phyloP scores from a whole-genome alignment of 306 rosid species.

The Urtica urens region DNA sequence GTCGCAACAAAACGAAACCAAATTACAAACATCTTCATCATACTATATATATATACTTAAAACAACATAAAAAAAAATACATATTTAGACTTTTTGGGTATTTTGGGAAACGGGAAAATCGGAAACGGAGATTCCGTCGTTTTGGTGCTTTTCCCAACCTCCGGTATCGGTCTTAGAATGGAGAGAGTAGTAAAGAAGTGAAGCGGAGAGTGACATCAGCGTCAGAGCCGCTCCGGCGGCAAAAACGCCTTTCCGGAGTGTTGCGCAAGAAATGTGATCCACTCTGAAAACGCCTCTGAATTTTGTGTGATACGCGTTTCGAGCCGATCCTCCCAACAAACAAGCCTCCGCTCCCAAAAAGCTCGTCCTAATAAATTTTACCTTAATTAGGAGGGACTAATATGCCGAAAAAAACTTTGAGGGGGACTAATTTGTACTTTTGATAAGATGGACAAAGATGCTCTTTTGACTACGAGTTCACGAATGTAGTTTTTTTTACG shows the following conservation, averaged over 20 bases:
- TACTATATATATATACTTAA: no score
- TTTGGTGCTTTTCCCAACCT: constrained; percentile 80
- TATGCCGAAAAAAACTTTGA: neutral
- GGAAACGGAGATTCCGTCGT: constrained; percentile 66
- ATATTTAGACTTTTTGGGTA: no score
- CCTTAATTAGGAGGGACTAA: constrained; percentile 4
- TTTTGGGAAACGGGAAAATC: no score
- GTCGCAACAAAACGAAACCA: no score
- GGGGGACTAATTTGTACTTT: neutral
- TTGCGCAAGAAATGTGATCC: constrained; percentile 50
- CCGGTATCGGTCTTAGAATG: constrained; percentile 89
- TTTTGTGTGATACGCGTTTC: constrained; percentile 90
- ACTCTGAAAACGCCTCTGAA: constrained; percentile 30
- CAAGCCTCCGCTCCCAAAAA: constrained; percentile 91
- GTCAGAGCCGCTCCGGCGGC: constrained; percentile 90
- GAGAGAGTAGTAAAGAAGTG: constrained; percentile 65
- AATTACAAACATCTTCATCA: no score
- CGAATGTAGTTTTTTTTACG: no score
- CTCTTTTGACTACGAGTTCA: no score
- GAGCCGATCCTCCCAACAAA: constrained; percentile 87
- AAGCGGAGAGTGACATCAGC: constrained; percentile 52
- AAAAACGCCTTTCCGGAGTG: constrained; percentile 92
- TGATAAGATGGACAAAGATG: neutral
- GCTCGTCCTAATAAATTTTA: constrained; percentile 40
- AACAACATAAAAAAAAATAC: no score